Evolutionary conservation across 208 protist species (phyloP).

Genomic region (Trypanosoma congolense): DNA sequence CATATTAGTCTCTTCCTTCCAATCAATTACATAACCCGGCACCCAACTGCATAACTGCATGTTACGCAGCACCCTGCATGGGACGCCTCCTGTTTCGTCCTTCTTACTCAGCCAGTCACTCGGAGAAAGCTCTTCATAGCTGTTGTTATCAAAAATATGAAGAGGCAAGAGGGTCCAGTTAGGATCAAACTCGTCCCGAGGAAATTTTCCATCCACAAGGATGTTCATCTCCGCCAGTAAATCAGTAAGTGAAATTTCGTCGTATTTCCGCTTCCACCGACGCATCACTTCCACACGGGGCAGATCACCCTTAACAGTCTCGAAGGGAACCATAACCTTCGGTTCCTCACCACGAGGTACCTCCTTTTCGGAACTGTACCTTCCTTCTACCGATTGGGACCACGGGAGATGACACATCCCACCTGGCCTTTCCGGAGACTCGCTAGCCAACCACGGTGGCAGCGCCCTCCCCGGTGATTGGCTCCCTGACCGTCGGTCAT

Average conservation of each 20-base stretch:
- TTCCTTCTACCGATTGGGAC: slow-evolving; percentile 17
- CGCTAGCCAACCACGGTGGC: slow-evolving; percentile 22
- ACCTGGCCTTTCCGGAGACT: background rate
- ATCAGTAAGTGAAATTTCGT: slow-evolving; percentile 40
- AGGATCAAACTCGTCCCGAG: slow-evolving; percentile 12
- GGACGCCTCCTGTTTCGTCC: slow-evolving; percentile 30
- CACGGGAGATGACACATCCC: slow-evolving; percentile 3
- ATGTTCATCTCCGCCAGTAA: slow-evolving; percentile 73
- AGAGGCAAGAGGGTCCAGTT: slow-evolving; percentile 85
- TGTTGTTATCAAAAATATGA: slow-evolving; percentile 88
- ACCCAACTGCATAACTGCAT: slow-evolving; percentile 25
- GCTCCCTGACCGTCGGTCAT: background rate
- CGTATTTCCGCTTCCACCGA: slow-evolving; percentile 68
- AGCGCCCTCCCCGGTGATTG: background rate
- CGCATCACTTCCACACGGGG: slow-evolving; percentile 78
- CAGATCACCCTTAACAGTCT: slow-evolving; percentile 67
- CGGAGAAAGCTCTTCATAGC: slow-evolving; percentile 76
- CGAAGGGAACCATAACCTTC: slow-evolving; percentile 87
- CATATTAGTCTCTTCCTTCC: slow-evolving; percentile 24
- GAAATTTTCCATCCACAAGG: slow-evolving; percentile 23
- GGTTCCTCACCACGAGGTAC: slow-evolving; percentile 49
- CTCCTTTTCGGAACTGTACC: slow-evolving; percentile 14
- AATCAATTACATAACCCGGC: slow-evolving; percentile 26
- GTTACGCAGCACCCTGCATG: slow-evolving; percentile 39
- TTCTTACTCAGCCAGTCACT: slow-evolving; percentile 60